Evolutionary conservation across 176 grass and related monocot genomes (phyloP).

Genomic region (Saccharum spontaneum): DNA sequence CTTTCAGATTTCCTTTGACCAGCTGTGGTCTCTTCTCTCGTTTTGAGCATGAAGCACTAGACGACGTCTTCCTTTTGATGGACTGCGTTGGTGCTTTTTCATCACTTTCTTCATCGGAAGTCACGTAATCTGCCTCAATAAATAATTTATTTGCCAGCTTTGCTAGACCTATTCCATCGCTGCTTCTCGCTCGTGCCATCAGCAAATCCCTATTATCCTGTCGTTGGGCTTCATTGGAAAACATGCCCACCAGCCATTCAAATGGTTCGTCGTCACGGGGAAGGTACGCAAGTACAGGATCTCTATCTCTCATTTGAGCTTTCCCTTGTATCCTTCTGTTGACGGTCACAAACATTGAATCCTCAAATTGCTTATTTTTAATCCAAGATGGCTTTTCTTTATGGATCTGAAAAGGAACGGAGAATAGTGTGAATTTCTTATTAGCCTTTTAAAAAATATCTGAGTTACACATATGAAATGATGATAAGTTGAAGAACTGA

Average conservation of each 20-base stretch:
- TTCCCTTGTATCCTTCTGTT: not conserved
- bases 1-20: not conserved
- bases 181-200: not conserved
- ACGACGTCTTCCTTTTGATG: not conserved
- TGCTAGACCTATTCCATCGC: not conserved
- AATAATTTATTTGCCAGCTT: not conserved
- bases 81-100: not conserved
- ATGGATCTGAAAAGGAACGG: not conserved
- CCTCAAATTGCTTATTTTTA: not conserved
- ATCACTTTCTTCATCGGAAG: constrained; percentile 3
- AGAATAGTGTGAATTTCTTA: not conserved
- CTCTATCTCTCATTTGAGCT: not conserved
- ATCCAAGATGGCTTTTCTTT: not conserved
- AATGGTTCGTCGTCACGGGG: not conserved
- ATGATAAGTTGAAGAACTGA: not conserved
- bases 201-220: not conserved
- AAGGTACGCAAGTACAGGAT: not conserved
- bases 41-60: not conserved
- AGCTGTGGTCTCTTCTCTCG: not conserved
- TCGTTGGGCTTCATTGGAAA: not conserved
- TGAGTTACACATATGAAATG: not conserved
- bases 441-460: not conserved
- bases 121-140: not conserved
- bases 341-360: not conserved
- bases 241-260: constrained; percentile 21